Percentiles rank a stretch among this genome's conserved stretches.
Evolutionary conservation across 352 stramenopile species (phyloP).

Genomic region (Phytophthora meadii): DNA sequence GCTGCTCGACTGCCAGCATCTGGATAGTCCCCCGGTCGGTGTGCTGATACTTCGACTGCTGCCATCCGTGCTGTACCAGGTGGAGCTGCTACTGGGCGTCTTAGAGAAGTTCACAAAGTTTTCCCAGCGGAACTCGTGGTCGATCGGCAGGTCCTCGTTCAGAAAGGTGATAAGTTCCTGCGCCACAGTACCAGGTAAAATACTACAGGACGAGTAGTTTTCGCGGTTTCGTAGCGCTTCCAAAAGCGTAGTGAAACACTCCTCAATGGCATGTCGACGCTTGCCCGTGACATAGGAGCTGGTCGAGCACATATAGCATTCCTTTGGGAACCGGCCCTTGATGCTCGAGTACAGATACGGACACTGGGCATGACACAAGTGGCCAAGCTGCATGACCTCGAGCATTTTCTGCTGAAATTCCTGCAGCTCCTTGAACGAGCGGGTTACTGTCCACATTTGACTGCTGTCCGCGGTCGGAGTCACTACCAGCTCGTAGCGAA

Average conservation of each 20-base stretch:
- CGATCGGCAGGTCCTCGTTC: slow-evolving; percentile 68
- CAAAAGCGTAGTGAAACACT: slow-evolving; percentile 47
- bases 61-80: slow-evolving; percentile 29
- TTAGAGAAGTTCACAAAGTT: slow-evolving; percentile 49
- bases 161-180: slow-evolving; percentile 70
- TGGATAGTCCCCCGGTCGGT: slow-evolving; percentile 5
- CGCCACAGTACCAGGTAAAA: slow-evolving; percentile 55
- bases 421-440: slow-evolving; percentile 60
- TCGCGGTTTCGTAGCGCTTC: slow-evolving; percentile 49
- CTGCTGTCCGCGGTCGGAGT: slow-evolving; percentile 38
- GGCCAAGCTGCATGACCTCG: slow-evolving; percentile 55
- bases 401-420: slow-evolving; percentile 44
- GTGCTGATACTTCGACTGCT: slow-evolving; percentile 32
- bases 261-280: slow-evolving; percentile 39
- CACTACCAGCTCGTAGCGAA: slow-evolving; percentile 57
- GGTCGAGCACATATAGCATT: slow-evolving; percentile 52
- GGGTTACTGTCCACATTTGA: slow-evolving; percentile 50
- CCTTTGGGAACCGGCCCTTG: slow-evolving; percentile 67
- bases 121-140: slow-evolving; percentile 63
- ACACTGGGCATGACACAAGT: slow-evolving; percentile 56
- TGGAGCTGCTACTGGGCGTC: slow-evolving; percentile 47
- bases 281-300: slow-evolving; percentile 48
- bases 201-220: slow-evolving; percentile 50
- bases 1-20: slow-evolving; percentile 30
- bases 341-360: slow-evolving; percentile 73